Percentiles rank a stretch among this genome's conserved stretches.
These are phyloP conservation scores for Globisporangium spiculum DNA, from an alignment of 352 stramenopile genomes.

Conservation along the genomic window DNA sequence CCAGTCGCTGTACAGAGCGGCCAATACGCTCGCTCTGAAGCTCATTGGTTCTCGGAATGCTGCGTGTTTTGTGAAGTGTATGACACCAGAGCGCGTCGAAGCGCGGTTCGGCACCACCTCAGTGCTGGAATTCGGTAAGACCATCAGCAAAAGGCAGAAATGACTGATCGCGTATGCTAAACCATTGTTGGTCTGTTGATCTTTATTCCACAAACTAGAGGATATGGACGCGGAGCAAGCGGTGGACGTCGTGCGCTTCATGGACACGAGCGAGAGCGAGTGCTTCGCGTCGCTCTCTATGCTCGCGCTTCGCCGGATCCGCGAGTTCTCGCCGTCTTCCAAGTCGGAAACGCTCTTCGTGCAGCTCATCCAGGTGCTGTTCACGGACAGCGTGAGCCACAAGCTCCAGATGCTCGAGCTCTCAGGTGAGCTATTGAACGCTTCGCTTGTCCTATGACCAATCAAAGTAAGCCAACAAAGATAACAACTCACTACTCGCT, in stretches of 20 bases:
- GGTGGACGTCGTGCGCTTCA: constrained; percentile 29
- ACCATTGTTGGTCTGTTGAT: not conserved
- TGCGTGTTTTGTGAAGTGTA: constrained; percentile 21
- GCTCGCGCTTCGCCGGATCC: constrained; percentile 30
- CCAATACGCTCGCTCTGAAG: constrained; percentile 28
- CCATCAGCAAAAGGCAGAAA: no score
- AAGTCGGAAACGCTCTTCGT: constrained; percentile 30
- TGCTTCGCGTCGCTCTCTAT: constrained; percentile 35
- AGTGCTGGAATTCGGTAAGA: constrained; percentile 21
- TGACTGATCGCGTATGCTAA: not conserved
- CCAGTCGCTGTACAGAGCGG: constrained; percentile 25
- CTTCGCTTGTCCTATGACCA: not conserved
- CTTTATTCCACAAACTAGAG: not conserved
- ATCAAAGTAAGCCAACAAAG: not conserved
- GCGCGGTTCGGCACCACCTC: constrained; percentile 27
- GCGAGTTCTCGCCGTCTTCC: constrained; percentile 17
- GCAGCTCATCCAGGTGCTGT: constrained; percentile 48
- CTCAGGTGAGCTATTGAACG: constrained; percentile 17
- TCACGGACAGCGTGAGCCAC: constrained; percentile 45
- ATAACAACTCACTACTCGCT: not conserved
- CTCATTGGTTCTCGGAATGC: constrained; percentile 13
- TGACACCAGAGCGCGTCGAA: constrained; percentile 23
- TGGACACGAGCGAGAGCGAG: constrained; percentile 32
- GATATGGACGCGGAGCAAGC: constrained; percentile 21
- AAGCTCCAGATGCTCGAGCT: constrained; percentile 32